These are phyloP conservation scores for Apiospora malaysiana DNA, from an alignment of 2,329 filamentous ascomycete genomes.

Conservation along the genomic window DNA sequence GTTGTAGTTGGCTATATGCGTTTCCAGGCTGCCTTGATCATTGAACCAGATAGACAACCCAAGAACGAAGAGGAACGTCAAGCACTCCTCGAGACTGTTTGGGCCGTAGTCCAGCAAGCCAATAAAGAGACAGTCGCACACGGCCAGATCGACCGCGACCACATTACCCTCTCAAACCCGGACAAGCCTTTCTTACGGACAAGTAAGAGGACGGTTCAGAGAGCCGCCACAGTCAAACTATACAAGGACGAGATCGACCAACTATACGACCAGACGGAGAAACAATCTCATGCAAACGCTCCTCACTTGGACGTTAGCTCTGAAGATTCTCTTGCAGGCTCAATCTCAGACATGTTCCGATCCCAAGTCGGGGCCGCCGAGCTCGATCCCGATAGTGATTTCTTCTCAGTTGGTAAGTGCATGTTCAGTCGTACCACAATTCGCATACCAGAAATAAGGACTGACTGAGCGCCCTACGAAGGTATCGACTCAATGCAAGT, in stretches of 20 bases:
- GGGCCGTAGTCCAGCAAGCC: constrained; percentile 48
- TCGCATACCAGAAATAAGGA: no score
- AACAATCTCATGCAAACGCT: constrained; percentile 29
- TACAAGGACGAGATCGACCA: constrained; percentile 51
- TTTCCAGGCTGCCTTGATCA: constrained; percentile 54
- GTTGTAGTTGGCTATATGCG: constrained; percentile 52
- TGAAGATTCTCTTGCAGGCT: constrained; percentile 36
- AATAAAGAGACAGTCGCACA: constrained; percentile 53
- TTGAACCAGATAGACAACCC: constrained; percentile 48
- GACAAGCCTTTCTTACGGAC: constrained; percentile 51
- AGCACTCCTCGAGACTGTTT: constrained; percentile 48
- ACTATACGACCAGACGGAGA: constrained; percentile 42
- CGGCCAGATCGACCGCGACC: constrained; percentile 49
- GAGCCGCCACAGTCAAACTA: constrained; percentile 43
- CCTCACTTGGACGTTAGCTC: constrained; percentile 39
- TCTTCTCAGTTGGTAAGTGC: constrained; percentile 40
- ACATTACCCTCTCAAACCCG: constrained; percentile 46
- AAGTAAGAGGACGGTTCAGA: constrained; percentile 53
- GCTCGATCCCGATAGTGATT: constrained; percentile 43
- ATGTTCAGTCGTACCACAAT: background rate
- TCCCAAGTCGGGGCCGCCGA: constrained; percentile 33
- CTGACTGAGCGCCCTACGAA: background rate
- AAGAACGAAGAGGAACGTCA: constrained; percentile 34
- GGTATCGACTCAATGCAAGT: constrained; percentile 49
- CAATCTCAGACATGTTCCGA: constrained; percentile 40